Evolutionary conservation across 495 filamentous ascomycete species (phyloP), one percentile per base, ranked within the genome.

Genomic region (Hypomontagnella submonticulosa): DNA sequence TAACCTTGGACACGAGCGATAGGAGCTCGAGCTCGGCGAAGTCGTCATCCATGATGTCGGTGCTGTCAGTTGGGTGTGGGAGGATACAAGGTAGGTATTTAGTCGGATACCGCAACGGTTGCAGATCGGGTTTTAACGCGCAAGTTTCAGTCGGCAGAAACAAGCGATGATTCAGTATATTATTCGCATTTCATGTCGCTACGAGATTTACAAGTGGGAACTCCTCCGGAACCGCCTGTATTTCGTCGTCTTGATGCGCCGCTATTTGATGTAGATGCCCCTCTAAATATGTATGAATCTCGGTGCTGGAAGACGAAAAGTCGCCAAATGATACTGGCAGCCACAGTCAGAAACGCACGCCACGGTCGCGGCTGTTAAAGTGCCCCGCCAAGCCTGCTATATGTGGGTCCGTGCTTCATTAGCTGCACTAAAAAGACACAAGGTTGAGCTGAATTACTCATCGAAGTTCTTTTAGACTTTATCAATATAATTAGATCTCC

Each of bases 1-100:
- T 97, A 67, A 99, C 92, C 76, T 94, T 96, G 43, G 92, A 93
- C 62, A 98, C 93, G 57, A 99, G 87, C 63, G 92, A 96, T 60
- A 98, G 87, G 62, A 96, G 82, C 80, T 99, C 95, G 65, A 99
- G 87, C 64, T 89, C 90, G 69, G 90, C 87, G 58, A 98, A 84
- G 75, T 96, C 92, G 37, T 73, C 70, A 74, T 96, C 93, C 91
- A 99, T 97, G 36, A 37, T 77, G 63, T 55, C 34, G 65, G 16
- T 51, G n/a, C 34, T 44, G 12, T 15, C n/a, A 1, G 49, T 15
- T 27, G 5, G 18, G 13, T 10, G 50, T 63, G 1, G 27, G 30
- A 33, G 7, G 48, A 42, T 10, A 19, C 18, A 37, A 15, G n/a
- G n/a, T n/a, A n/a, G n/a, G n/a, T n/a, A n/a, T 57, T 3, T 34